Base-by-base conservation (phyloP, 768 basidiomycete species). In the Rhodotorula taiwanensis region DNA sequence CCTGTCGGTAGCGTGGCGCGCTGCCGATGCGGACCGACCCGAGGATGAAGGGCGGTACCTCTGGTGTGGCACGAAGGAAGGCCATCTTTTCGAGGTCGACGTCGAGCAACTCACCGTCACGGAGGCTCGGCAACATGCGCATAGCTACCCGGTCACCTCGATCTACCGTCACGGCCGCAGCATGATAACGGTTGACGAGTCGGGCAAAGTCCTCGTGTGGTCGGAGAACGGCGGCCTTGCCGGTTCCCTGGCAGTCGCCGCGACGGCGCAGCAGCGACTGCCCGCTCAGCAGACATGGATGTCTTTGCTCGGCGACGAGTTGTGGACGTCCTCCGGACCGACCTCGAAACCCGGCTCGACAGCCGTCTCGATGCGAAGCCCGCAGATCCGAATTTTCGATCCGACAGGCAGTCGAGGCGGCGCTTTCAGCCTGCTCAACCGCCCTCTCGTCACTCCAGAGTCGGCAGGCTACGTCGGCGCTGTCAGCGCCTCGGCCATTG, bases 1-100 rank as follows among this genome's bases (percentile, higher is more conserved):
- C 42, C 85, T 85, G 2, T 83, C 85, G 27, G 80, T 94, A 76
- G 89, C 86, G 75, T 89, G 92, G 74, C 80, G 86, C 42, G 57
- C 56, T 8, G 45, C 59, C 1, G 64, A 52, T 30, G 41, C 21
- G 11, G 43, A 48, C 52, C 43, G 7, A 0, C 62, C 64, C 1
- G 44, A 60, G 23, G 55, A 64, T 39, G 82, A 85, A 23, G 88
- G 87, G 4, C 79, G 79, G 34, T 80, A 82, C 58, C 70, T 91
- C 4, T 97, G 93, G 93, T 77, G 86, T 16, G 94, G 93, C 7
- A 89, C 89, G 33, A 91, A 88, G 77, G 90, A 94, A 30, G 94
- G 94, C 0, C 84, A 87, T 74, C 62, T 99, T 30, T 80, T 86
- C 68, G 92, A 95, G 78, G 68, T 94, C 58, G 89, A 97, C 72